Conservation (phyloP, 2,329 filamentous ascomycete genomes). For the Ceratocystiopsis brevicomis region DNA sequence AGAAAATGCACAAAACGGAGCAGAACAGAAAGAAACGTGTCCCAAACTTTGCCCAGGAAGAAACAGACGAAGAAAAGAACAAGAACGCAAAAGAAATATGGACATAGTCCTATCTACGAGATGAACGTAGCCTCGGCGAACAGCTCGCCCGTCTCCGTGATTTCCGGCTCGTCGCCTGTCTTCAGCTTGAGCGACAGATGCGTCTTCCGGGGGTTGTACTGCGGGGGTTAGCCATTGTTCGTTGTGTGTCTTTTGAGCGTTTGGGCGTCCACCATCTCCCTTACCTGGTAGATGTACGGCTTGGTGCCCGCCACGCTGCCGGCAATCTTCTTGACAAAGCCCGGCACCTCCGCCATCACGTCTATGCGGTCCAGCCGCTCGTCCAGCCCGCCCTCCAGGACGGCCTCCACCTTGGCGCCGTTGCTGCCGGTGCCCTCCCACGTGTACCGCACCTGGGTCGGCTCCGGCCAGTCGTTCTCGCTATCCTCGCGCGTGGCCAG, state of each 20-base stretch:
- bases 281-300: constrained; percentile 92
- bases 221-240: constrained; percentile 10
- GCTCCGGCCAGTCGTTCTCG: constrained; percentile 78
- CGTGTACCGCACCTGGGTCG: constrained; percentile 50
- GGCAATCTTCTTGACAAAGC: constrained; percentile 87
- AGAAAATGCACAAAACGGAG: background rate
- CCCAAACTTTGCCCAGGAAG: background rate
- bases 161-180: constrained; percentile 56
- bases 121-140: constrained; percentile 97
- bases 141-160: constrained; percentile 56
- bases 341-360: constrained; percentile 90
- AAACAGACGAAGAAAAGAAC: background rate
- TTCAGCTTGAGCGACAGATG: constrained; percentile 62
- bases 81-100: background rate
- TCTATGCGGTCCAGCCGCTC: constrained; percentile 66
- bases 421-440: constrained; percentile 56
- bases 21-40: too few relatives aligned
- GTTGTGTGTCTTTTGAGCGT: constrained; percentile 88
- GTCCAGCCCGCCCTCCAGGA: constrained; percentile 50
- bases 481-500: constrained; percentile 49
- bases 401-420: constrained; percentile 45
- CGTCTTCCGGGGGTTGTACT: constrained; percentile 52
- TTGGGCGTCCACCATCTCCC: constrained; percentile 59
- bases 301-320: constrained; percentile 76
- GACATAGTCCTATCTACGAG: constrained; percentile 26